phyloP scores from a whole-genome alignment of 1,139 yeast genomes.

The Candida anutae region DNA sequence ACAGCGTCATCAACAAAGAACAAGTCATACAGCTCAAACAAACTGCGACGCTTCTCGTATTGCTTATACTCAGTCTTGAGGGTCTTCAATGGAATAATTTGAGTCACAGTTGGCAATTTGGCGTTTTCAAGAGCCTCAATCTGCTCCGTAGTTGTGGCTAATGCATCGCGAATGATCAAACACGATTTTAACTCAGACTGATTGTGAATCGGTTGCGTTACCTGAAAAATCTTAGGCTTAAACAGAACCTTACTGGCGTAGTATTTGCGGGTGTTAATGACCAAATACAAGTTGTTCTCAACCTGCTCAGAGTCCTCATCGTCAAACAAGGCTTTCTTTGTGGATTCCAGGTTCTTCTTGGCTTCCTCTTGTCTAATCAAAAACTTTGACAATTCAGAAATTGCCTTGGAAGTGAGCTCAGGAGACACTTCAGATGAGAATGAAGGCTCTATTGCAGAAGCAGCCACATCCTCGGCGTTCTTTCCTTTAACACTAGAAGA shows the following conservation, averaged over 20 bases:
- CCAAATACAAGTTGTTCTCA: slow-evolving; percentile 45
- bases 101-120: slow-evolving; percentile 37
- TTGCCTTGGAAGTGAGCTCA: slow-evolving; percentile 30
- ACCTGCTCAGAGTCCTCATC: slow-evolving; percentile 50
- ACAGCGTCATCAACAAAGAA: slow-evolving; percentile 82
- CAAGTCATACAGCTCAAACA: slow-evolving; percentile 53
- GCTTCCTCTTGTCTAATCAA: slow-evolving; percentile 16
- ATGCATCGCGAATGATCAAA: slow-evolving; percentile 64
- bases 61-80: slow-evolving; percentile 62
- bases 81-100: slow-evolving; percentile 47
- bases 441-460: too few relatives aligned
- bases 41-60: slow-evolving; percentile 63
- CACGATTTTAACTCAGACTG: slow-evolving; percentile 53
- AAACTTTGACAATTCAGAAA: slow-evolving; percentile 45
- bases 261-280: slow-evolving; percentile 57
- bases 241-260: slow-evolving; percentile 55
- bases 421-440: slow-evolving; percentile 7
- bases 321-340: slow-evolving; percentile 24
- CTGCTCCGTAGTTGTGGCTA: slow-evolving; percentile 48
- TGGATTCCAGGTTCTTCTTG: slow-evolving; percentile 20
- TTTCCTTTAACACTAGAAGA: slow-evolving; percentile 3
- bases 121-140: slow-evolving; percentile 54
- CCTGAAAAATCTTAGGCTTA: slow-evolving; percentile 60
- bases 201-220: slow-evolving; percentile 43
- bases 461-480: slow-evolving; percentile 2